A percentile compares a stretch with the other conserved stretches of the same genome.
phyloP scores from a whole-genome alignment of 177 flowering plant genomes.

The Tripterygium wilfordii region DNA sequence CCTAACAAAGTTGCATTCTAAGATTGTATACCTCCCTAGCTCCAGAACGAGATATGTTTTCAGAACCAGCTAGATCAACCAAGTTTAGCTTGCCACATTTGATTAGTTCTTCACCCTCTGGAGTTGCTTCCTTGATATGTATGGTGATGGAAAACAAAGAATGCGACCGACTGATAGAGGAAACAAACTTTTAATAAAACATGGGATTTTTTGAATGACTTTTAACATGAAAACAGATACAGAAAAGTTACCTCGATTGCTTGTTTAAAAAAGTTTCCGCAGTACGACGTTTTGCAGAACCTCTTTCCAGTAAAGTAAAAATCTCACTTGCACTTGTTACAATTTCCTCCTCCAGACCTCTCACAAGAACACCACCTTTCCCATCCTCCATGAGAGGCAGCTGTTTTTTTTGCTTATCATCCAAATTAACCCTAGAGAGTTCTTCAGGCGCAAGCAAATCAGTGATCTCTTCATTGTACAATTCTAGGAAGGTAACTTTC shows the following conservation, averaged over 20 bases:
- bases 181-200: neutral
- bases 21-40: conserved; percentile 74
- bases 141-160: conserved; percentile 86
- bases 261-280: conserved; percentile 70
- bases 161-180: conserved; percentile 78
- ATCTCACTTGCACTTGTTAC: conserved; percentile 88
- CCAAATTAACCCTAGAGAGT: conserved; percentile 51
- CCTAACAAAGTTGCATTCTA: no score
- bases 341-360: conserved; percentile 93
- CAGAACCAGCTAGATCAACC: conserved; percentile 96
- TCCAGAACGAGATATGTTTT: conserved; percentile 93
- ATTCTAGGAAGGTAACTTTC: conserved; percentile 86
- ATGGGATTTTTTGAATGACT: neutral
- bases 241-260: conserved; percentile 32
- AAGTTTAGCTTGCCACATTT: conserved; percentile 94
- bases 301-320: conserved; percentile 80
- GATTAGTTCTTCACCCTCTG: conserved; percentile 95
- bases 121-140: conserved; percentile 93
- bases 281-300: conserved; percentile 81
- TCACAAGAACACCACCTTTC: conserved; percentile 92
- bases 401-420: conserved; percentile 88
- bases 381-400: conserved; percentile 97
- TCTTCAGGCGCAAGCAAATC: conserved; percentile 94
- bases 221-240: neutral
- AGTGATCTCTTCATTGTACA: conserved; percentile 96